These are phyloP conservation scores for Epichloe baconii DNA, from an alignment of 2,329 filamentous ascomycete genomes.

Conservation along the genomic window DNA sequence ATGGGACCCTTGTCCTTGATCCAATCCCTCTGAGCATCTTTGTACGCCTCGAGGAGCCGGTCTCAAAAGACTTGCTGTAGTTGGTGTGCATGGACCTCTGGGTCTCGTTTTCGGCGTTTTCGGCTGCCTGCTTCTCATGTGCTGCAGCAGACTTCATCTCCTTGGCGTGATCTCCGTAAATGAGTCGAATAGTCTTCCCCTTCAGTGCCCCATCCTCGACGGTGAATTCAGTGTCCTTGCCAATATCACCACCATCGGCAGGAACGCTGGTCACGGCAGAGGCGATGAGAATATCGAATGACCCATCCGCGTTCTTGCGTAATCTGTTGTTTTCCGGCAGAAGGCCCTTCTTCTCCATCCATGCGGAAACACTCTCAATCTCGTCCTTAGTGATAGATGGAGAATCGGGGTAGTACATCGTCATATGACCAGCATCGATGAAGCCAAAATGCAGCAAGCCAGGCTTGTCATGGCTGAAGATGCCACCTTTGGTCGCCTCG, in stretches of 20 bases:
- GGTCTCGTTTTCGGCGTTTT: slow-evolving; percentile 59
- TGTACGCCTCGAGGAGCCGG: slow-evolving; percentile 67
- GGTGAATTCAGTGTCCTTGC: slow-evolving; percentile 48
- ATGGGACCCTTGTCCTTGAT: slow-evolving; percentile 70
- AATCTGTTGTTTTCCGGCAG: slow-evolving; percentile 67
- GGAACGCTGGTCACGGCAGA: slow-evolving; percentile 51
- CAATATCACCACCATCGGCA: slow-evolving; percentile 51
- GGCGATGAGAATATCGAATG: slow-evolving; percentile 63
- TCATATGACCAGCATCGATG: slow-evolving; percentile 61
- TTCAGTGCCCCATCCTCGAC: slow-evolving; percentile 45
- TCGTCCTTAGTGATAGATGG: slow-evolving; percentile 61
- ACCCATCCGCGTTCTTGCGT: slow-evolving; percentile 48
- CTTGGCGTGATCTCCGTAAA: slow-evolving; percentile 61
- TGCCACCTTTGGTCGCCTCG: slow-evolving; percentile 54
- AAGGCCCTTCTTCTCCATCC: slow-evolving; percentile 58
- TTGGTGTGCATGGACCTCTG: slow-evolving; percentile 62
- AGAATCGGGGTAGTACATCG: slow-evolving; percentile 71
- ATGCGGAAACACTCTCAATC: slow-evolving; percentile 58
- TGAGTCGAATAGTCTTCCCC: slow-evolving; percentile 55
- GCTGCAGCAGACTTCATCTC: slow-evolving; percentile 58
- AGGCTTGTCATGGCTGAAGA: slow-evolving; percentile 54
- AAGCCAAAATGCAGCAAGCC: slow-evolving; percentile 65
- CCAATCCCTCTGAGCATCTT: slow-evolving; percentile 70
- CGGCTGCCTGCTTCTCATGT: slow-evolving; percentile 54
- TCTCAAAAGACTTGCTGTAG: slow-evolving; percentile 62